These are phyloP conservation scores for Wickerhamiella australiensis DNA, from an alignment of 805 yeast species.

Conservation along the genomic window DNA sequence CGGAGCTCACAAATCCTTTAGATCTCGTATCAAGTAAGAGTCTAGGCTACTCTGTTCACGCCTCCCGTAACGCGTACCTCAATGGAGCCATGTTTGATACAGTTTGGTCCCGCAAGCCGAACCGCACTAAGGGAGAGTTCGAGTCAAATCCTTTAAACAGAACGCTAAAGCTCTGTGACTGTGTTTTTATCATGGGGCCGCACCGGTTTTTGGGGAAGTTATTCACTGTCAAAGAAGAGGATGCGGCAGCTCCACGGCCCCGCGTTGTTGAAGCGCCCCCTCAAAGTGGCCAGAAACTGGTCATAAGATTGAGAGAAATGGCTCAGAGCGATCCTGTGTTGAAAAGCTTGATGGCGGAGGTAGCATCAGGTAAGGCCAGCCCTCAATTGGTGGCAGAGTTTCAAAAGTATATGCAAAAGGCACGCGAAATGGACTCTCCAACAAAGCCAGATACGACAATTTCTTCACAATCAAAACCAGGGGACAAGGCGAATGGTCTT, in stretches of 20 bases:
- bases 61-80: constrained; percentile 60
- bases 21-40: constrained; percentile 57
- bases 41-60: constrained; percentile 39
- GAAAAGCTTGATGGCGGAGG: constrained; percentile 64
- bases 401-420: constrained; percentile 68
- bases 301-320: constrained; percentile 68
- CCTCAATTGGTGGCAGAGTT: constrained; percentile 62
- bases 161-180: constrained; percentile 80
- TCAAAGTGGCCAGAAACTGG: constrained; percentile 55
- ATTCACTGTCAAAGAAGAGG: constrained; percentile 76
- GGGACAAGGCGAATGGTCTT: too few species aligned
- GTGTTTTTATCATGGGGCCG: constrained; percentile 63
- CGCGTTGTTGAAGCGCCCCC: constrained; percentile 2
- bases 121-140: constrained; percentile 39
- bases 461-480: constrained; percentile 20
- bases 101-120: constrained; percentile 66
- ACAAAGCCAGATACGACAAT: background rate
- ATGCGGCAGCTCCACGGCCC: constrained; percentile 16
- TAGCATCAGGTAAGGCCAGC: constrained; percentile 71
- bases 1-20: constrained; percentile 51
- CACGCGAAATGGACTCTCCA: constrained; percentile 33
- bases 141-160: constrained; percentile 58
- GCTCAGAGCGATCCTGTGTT: constrained; percentile 62
- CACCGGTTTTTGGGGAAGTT: constrained; percentile 66
- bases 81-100: constrained; percentile 57